Evolutionary conservation across 1,284 basidiomycete species (phyloP).

Genomic region (Dichomitus squalens): DNA sequence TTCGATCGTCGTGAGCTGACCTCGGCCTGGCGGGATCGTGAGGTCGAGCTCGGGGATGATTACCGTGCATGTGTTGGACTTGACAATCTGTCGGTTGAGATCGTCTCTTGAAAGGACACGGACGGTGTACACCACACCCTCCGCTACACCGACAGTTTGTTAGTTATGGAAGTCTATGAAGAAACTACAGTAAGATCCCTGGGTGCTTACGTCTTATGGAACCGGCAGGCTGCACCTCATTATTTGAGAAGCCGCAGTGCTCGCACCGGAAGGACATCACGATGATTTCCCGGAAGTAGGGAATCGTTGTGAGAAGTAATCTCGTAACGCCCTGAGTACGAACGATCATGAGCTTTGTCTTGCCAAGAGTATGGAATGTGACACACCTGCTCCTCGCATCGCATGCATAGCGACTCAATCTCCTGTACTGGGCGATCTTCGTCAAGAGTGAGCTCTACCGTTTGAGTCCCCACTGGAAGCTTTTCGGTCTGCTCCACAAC

Average conservation of each 20-base stretch:
- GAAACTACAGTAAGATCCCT: neutral
- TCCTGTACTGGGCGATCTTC: slow-evolving; percentile 74
- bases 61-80: slow-evolving; percentile 84
- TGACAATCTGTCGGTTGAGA: slow-evolving; percentile 93
- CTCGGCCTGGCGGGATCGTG: slow-evolving; percentile 87
- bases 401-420: slow-evolving; percentile 94
- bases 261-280: slow-evolving; percentile 97
- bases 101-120: slow-evolving; percentile 79
- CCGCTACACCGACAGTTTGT: slow-evolving; percentile 44
- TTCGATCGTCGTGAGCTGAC: slow-evolving; percentile 96
- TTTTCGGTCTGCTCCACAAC: slow-evolving; percentile 44
- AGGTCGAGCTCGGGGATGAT: slow-evolving; percentile 88
- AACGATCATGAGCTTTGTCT: neutral
- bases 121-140: slow-evolving; percentile 79
- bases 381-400: slow-evolving; percentile 82
- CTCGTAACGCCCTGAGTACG: slow-evolving; percentile 80
- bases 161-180: neutral
- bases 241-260: slow-evolving; percentile 89
- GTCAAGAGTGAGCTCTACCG: slow-evolving; percentile 42
- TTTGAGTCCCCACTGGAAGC: slow-evolving; percentile 29
- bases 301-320: slow-evolving; percentile 92
- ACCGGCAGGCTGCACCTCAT: slow-evolving; percentile 94
- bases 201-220: slow-evolving; percentile 79
- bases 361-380: neutral
- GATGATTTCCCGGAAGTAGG: slow-evolving; percentile 95